Evolutionary conservation across 169 alveolate genomes (phyloP).

Genomic region (Cyclospora cayetanensis): DNA sequence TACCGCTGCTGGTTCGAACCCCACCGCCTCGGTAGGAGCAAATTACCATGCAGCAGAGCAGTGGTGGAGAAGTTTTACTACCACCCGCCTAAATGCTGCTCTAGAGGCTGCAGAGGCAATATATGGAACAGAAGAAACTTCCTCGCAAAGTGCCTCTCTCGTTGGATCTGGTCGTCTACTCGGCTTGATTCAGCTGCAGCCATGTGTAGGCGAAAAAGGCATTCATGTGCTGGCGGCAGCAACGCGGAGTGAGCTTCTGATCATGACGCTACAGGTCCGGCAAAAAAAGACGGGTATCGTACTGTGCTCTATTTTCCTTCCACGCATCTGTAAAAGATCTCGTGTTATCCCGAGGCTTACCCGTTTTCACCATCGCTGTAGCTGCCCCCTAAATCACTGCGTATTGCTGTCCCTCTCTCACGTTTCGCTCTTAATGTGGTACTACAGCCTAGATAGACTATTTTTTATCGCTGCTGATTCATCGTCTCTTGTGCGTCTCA

Average conservation of each 20-base stretch:
- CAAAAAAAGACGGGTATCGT: too few relatives aligned
- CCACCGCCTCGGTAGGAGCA: not conserved
- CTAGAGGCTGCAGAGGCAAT: not conserved
- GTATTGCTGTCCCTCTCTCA: too few relatives aligned
- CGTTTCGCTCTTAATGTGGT: too few relatives aligned
- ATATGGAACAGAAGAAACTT: not conserved
- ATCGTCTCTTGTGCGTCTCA: too few relatives aligned
- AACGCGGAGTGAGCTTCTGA: not conserved
- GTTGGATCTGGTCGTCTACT: not conserved
- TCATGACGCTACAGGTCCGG: not conserved
- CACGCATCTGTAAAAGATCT: too few relatives aligned
- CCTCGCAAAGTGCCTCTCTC: not conserved
- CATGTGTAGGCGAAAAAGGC: not conserved
- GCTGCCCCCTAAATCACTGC: too few relatives aligned
- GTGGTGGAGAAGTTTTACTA: not conserved
- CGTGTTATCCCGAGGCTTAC: too few relatives aligned
- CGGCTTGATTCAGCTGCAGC: not conserved
- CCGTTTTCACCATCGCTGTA: too few relatives aligned
- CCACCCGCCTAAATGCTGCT: not conserved
- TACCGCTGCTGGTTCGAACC: not conserved
- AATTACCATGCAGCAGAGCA: not conserved
- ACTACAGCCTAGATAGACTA: too few relatives aligned
- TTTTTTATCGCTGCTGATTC: too few relatives aligned
- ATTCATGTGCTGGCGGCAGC: not conserved
- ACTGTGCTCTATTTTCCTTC: too few relatives aligned